phyloP scores from a whole-genome alignment of 2,329 filamentous ascomycete genomes.

The Colletotrichum chrysophilum region DNA sequence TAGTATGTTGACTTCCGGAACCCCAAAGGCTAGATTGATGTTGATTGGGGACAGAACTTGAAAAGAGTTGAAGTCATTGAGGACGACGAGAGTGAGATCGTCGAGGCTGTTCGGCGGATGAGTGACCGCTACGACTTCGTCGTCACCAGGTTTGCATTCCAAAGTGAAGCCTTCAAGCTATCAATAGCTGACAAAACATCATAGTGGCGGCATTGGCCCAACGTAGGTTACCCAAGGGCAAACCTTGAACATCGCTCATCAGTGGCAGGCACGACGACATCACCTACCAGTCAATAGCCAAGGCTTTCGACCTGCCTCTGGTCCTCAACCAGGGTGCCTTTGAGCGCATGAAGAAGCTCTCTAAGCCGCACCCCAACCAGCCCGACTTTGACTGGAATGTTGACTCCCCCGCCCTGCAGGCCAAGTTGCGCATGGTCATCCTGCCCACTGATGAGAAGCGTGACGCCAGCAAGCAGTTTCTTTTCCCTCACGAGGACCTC shows the following conservation, averaged over 20 bases:
- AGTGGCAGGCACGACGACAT: slow-evolving; percentile 87
- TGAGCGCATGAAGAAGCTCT: slow-evolving; percentile 82
- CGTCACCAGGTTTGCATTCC: slow-evolving; percentile 69
- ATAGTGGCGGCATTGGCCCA: slow-evolving; percentile 87
- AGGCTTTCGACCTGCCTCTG: slow-evolving; percentile 81
- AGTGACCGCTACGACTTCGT: slow-evolving; percentile 91
- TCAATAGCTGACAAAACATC: slow-evolving; percentile 13
- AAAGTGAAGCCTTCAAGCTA: background rate
- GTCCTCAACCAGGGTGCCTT: slow-evolving; percentile 79
- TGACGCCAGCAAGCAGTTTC: slow-evolving; percentile 71
- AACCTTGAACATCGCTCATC: background rate
- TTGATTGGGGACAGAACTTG: slow-evolving; percentile 56
- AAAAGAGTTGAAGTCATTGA: slow-evolving; percentile 92
- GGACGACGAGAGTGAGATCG: slow-evolving; percentile 89
- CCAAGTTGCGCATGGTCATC: slow-evolving; percentile 89
- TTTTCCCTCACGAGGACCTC: slow-evolving; percentile 80
- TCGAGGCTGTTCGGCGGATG: slow-evolving; percentile 88
- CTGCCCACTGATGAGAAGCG: slow-evolving; percentile 76
- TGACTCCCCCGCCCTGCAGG: slow-evolving; percentile 77
- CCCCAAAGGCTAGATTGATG: background rate
- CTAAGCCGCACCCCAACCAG: slow-evolving; percentile 74
- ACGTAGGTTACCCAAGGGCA: slow-evolving; percentile 65
- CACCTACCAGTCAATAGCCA: slow-evolving; percentile 92
- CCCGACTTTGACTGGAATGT: slow-evolving; percentile 84
- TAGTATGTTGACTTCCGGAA: slow-evolving; percentile 46